Percentiles rank a stretch among this genome's conserved stretches.
phyloP scores from a whole-genome alignment of 2,329 filamentous ascomycete genomes.

The Metarhizium sp. region DNA sequence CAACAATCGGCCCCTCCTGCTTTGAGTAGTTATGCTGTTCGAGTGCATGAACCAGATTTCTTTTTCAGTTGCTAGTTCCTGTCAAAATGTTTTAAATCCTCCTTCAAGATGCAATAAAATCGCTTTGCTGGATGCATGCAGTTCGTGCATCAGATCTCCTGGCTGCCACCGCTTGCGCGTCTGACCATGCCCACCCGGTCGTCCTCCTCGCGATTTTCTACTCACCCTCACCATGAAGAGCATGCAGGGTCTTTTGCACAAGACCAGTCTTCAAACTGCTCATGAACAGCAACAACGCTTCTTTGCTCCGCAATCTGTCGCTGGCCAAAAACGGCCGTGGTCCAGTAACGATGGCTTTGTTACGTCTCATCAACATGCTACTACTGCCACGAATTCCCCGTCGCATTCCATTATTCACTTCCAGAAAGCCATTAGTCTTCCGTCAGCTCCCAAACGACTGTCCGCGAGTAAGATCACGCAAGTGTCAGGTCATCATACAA shows the following conservation, averaged over 20 bases:
- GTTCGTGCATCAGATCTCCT: neutral
- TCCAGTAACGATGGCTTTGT: conserved; percentile 12
- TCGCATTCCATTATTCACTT: conserved; percentile 17
- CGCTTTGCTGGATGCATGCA: neutral
- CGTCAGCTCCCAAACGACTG: conserved; percentile 19
- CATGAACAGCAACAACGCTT: conserved; percentile 26
- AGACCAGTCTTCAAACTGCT: conserved; percentile 41
- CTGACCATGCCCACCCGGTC: neutral
- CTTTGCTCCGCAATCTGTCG: conserved; percentile 28
- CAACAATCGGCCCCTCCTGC: neutral
- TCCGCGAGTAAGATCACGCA: conserved; percentile 38
- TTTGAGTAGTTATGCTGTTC: no score
- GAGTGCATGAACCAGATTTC: no score
- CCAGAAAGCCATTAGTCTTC: conserved; percentile 23
- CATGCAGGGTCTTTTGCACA: conserved; percentile 35
- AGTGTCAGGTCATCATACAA: conserved; percentile 12
- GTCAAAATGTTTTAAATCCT: neutral
- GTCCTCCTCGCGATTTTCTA: neutral
- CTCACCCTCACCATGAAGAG: conserved; percentile 23
- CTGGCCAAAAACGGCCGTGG: conserved; percentile 39
- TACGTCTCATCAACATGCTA: neutral
- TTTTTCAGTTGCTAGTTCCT: neutral
- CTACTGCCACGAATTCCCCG: neutral
- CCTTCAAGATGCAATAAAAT: neutral
- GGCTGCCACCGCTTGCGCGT: neutral